Conservation (phyloP, 176 grass and related monocot species). For the Guadua angustifolia region DNA sequence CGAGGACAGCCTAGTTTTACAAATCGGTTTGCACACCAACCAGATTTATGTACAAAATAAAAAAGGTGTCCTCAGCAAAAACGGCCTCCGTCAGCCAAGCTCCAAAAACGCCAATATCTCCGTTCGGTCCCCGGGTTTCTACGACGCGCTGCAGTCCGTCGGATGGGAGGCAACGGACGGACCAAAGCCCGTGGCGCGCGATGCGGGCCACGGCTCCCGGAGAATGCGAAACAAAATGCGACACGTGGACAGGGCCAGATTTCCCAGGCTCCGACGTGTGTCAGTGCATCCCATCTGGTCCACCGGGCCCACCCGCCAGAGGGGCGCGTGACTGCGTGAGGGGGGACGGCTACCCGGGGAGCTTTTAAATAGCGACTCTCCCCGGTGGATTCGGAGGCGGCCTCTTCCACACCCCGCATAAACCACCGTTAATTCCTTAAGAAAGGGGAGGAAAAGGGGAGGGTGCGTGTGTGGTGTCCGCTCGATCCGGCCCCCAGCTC, state of each 20-base stretch:
- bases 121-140: not conserved
- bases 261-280: too few relatives aligned
- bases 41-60: too few relatives aligned
- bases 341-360: not conserved
- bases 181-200: not conserved
- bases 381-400: conserved; percentile 52
- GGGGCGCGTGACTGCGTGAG: not conserved
- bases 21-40: too few relatives aligned
- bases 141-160: not conserved
- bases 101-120: not conserved
- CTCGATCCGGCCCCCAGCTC: conserved; percentile 33
- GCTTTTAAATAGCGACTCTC: conserved; percentile 56
- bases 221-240: not conserved
- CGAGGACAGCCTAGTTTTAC: too few relatives aligned
- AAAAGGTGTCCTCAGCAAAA: too few relatives aligned
- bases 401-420: conserved; percentile 7
- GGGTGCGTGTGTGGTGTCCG: not conserved
- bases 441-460: not conserved
- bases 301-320: not conserved
- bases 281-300: not conserved
- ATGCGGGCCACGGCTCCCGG: conserved; percentile 5
- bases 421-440: conserved; percentile 19
- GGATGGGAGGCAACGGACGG: conserved; percentile 35
- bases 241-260: too few relatives aligned
- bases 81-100: too few relatives aligned